phyloP scores from a whole-genome alignment of 2,329 filamentous ascomycete genomes.

The Talaromyces sp. region DNA sequence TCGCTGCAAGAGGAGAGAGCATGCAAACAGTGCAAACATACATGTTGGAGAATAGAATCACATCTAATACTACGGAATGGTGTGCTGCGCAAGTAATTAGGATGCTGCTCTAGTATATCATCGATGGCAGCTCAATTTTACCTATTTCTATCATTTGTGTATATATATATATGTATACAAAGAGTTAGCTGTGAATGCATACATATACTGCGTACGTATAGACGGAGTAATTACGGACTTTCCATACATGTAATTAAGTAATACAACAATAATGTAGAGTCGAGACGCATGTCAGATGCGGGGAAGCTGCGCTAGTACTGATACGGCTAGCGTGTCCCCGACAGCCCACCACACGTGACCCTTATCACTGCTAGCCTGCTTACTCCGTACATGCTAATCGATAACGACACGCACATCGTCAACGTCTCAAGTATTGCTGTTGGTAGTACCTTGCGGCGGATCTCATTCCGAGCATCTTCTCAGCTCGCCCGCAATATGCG shows the following conservation, averaged over 20 bases:
- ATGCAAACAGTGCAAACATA: background rate
- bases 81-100: no score
- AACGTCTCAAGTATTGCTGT: background rate
- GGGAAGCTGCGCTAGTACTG: background rate
- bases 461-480: background rate
- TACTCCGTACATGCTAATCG: no score
- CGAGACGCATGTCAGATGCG: background rate
- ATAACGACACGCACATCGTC: background rate
- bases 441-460: background rate
- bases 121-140: no score
- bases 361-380: slow-evolving; percentile 11
- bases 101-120: background rate
- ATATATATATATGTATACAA: no score
- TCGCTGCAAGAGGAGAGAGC: background rate
- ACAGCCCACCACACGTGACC: slow-evolving; percentile 10
- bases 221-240: no score
- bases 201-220: no score
- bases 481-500: slow-evolving; percentile 25
- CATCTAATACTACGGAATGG: no score
- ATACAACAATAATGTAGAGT: no score
- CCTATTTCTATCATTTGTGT: no score
- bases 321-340: background rate
- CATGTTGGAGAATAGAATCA: no score
- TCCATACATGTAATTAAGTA: no score
- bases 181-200: no score